Conservation (phyloP, 352 stramenopile genomes). For the Pelagophyceae sp. region DNA sequence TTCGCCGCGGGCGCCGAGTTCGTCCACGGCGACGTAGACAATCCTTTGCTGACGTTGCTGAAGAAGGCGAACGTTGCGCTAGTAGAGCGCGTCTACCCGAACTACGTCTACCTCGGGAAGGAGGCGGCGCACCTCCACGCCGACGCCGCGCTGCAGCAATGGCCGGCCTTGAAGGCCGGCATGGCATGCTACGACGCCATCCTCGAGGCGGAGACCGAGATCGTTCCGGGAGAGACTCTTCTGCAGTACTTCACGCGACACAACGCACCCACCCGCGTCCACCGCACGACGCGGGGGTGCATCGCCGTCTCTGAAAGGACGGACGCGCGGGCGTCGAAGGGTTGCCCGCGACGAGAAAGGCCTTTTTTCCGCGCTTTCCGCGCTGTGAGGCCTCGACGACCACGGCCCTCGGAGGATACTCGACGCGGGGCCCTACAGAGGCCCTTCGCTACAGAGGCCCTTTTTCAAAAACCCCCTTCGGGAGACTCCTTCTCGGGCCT, state of each 20-base stretch:
- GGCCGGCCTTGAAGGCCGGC: not conserved
- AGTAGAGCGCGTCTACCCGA: not conserved
- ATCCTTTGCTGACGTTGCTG: not conserved
- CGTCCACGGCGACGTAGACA: constrained; percentile 2
- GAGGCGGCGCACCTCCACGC: not conserved
- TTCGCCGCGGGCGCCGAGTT: constrained; percentile 18
- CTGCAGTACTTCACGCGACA: not conserved
- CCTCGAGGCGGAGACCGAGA: not conserved
- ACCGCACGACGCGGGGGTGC: too few relatives aligned
- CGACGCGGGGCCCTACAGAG: too few relatives aligned
- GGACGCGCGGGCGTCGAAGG: too few relatives aligned
- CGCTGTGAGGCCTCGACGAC: too few relatives aligned
- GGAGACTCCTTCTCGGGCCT: too few relatives aligned
- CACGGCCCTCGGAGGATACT: too few relatives aligned
- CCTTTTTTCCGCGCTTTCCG: too few relatives aligned
- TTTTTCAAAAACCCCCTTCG: too few relatives aligned
- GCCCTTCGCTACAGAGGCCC: too few relatives aligned
- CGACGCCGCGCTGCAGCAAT: not conserved
- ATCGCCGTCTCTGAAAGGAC: too few relatives aligned
- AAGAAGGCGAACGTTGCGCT: not conserved
- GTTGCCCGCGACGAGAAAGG: too few relatives aligned
- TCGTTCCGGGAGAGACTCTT: not conserved
- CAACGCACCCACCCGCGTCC: too few relatives aligned
- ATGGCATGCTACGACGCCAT: not conserved
- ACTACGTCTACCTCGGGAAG: not conserved